A percentile compares a stretch with the other conserved stretches of the same genome.
phyloP scores from a whole-genome alignment of 2,329 filamentous ascomycete species.

The Paecilomyces fulvus region DNA sequence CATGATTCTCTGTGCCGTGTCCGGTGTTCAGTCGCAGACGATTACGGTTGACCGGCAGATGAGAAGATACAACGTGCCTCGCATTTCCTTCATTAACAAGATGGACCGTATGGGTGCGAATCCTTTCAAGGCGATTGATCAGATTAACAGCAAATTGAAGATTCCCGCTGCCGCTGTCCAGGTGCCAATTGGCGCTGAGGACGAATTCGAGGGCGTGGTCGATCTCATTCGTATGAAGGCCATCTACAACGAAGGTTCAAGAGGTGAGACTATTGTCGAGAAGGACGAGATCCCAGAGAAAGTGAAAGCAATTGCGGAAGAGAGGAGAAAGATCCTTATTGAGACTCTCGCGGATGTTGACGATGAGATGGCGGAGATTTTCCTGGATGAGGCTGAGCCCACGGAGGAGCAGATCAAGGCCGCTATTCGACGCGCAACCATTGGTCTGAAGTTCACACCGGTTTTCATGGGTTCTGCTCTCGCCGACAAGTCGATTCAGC shows the following conservation, averaged over 20 bases:
- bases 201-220: conserved; percentile 84
- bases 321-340: conserved; percentile 78
- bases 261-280: conserved; percentile 67
- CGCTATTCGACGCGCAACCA: conserved; percentile 86
- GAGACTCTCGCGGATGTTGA: conserved; percentile 96
- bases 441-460: conserved; percentile 79
- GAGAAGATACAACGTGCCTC: conserved; percentile 93
- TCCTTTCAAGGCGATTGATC: conserved; percentile 93
- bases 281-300: conserved; percentile 78
- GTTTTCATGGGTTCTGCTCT: conserved; percentile 95
- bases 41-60: conserved; percentile 98
- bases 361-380: conserved; percentile 93
- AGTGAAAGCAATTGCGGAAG: conserved; percentile 63
- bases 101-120: conserved; percentile 99
- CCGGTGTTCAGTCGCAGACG: conserved; percentile 93
- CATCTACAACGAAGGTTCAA: conserved; percentile 80
- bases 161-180: conserved; percentile 89
- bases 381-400: conserved; percentile 77
- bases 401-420: conserved; percentile 77
- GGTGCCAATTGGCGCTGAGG: conserved; percentile 86
- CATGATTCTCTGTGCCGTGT: conserved; percentile 97
- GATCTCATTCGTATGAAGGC: conserved; percentile 89
- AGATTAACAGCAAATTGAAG: conserved; percentile 94
- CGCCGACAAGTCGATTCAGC: conserved; percentile 89
- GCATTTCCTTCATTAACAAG: conserved; percentile 97